Evolutionary conservation across 108 stramenopile species (phyloP), one percentile per base, ranked within the genome.

Genomic region (Skeletonema marinoi): DNA sequence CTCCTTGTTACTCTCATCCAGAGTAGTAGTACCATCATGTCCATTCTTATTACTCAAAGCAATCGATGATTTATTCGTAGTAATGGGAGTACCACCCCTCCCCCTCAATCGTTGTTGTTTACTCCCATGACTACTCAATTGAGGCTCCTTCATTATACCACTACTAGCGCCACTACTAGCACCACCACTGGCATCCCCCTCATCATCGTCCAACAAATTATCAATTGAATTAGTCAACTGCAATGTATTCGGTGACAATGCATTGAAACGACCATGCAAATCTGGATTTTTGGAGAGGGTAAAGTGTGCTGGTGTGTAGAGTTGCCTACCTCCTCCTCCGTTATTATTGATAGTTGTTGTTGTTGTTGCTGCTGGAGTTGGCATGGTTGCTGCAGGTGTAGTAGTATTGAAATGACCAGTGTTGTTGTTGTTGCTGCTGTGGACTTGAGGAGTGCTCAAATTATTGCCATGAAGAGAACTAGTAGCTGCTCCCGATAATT

Each of bases 161-260:
- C 44, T 3, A 54, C 6, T 54, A 54, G 5, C 1, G 1, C 21
- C 19, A 8, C 51, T 12, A 36, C 32, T 71, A n/a, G 9, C 38
- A 62, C 13, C 3, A 5, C 3, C 51, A 54, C 0, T 39, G 6
- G 33, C 48, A 54, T 54, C 51, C 21, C 44, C 68, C 21, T 86
- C 88, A 44, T 94, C 93, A 62, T 94, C 93, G 10, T 72, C 71
- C 11, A 94, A 75, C 30, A 94, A 71, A 39, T 88, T 90, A 21
- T 88, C 93, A 33, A 94, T 63, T 66, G 88, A 88, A 68, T 89
- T 87, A 35, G 91, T 87, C 68, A 94, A 81, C 17, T 89, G 82
- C 32, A 92, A 75, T 1, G 89, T 90, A 65, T 85, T 87, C 30
- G 93, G 93, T 19, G 89, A 90, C 48, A 88, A 92, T 1, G 85